phyloP scores from a whole-genome alignment of 108 stramenopile species.

The Phaeodactylum tricornutum region DNA sequence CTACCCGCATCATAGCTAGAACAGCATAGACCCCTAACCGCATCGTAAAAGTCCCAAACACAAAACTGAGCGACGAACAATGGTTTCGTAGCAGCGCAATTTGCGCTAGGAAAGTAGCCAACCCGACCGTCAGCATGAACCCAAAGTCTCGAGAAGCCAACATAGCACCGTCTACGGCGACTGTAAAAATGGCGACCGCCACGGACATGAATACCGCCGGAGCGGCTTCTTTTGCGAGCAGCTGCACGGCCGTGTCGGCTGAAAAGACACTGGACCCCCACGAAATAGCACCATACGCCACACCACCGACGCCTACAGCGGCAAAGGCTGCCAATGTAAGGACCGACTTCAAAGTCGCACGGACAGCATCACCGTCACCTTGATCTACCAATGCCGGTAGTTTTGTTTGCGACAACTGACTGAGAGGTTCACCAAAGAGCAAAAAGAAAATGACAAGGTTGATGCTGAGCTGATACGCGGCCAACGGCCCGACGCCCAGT shows the following conservation, averaged over 20 bases:
- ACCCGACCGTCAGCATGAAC: constrained; percentile 51
- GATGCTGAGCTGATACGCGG: constrained; percentile 64
- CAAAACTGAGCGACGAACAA: constrained; percentile 26
- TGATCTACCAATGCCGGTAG: constrained; percentile 53
- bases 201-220: constrained; percentile 61
- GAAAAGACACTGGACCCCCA: constrained; percentile 54
- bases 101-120: constrained; percentile 45
- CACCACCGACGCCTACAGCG: constrained; percentile 39
- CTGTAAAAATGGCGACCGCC: constrained; percentile 44
- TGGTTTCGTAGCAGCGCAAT: constrained; percentile 23
- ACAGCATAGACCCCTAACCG: constrained; percentile 48
- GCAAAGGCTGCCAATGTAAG: constrained; percentile 33
- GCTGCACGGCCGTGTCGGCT: constrained; percentile 47
- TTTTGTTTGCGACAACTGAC: constrained; percentile 63
- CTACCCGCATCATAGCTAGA: constrained; percentile 20
- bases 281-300: constrained; percentile 25
- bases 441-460: constrained; percentile 69
- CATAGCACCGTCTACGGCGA: constrained; percentile 69
- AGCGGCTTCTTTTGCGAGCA: constrained; percentile 37
- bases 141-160: constrained; percentile 72
- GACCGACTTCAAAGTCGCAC: constrained; percentile 52
- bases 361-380: constrained; percentile 11
- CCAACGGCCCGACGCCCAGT: constrained; percentile 42
- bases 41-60: constrained; percentile 52
- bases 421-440: constrained; percentile 71